Evolutionary conservation across 2,329 filamentous ascomycete genomes (phyloP).

Genomic region (Rhinocladiella similis): DNA sequence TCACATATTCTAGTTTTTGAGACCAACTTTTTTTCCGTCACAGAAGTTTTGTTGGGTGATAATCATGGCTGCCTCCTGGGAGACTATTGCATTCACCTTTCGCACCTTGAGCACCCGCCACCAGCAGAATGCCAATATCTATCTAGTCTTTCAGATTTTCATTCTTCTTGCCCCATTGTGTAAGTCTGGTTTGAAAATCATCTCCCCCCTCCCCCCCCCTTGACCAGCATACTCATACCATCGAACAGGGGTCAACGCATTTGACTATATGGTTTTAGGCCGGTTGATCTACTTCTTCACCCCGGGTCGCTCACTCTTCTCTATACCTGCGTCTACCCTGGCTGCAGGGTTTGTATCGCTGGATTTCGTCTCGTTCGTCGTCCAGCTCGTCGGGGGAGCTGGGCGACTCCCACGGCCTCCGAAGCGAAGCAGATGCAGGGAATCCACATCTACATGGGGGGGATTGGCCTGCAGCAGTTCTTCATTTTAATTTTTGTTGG

Average conservation of each 20-base stretch:
- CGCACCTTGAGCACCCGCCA: conserved; percentile 43
- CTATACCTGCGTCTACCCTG: conserved; percentile 40
- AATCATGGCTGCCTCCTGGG: conserved; percentile 44
- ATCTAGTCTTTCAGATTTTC: conserved; percentile 40
- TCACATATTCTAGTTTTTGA: conserved; percentile 8
- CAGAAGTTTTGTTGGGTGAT: conserved; percentile 47
- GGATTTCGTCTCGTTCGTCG: conserved; percentile 46
- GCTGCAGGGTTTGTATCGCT: conserved; percentile 46
- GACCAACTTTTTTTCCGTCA: conserved; percentile 10
- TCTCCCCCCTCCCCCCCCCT: not conserved
- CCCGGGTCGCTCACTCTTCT: conserved; percentile 34
- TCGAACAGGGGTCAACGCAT: conserved; percentile 45
- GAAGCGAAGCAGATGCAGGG: conserved; percentile 34
- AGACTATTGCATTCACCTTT: conserved; percentile 41
- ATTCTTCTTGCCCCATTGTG: conserved; percentile 44
- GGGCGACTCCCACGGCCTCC: conserved; percentile 33
- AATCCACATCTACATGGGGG: conserved; percentile 55
- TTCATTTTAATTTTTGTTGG: conserved; percentile 52
- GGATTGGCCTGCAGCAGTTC: conserved; percentile 53
- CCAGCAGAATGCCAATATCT: conserved; percentile 36
- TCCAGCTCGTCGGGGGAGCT: conserved; percentile 43
- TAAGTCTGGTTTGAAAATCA: conserved; percentile 25
- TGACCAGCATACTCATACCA: conserved; percentile 3
- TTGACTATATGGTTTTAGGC: conserved; percentile 43
- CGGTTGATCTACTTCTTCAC: conserved; percentile 43